phyloP scores from a whole-genome alignment of 2,329 filamentous ascomycete species.

The Aspergillus caelatus region DNA sequence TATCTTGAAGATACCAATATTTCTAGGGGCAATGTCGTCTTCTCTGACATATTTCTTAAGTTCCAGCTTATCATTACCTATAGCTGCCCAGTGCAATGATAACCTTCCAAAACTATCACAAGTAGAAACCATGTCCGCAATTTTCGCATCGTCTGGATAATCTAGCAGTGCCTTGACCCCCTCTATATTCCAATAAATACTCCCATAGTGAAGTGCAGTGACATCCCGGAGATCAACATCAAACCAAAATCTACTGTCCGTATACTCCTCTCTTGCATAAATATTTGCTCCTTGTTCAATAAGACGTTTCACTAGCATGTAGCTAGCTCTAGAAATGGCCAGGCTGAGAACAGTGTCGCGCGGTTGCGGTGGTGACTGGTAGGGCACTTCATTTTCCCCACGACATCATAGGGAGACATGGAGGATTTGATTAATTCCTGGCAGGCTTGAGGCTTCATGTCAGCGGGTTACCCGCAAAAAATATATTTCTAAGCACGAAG shows the following conservation, averaged over 20 bases:
- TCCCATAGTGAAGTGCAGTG: conserved; percentile 6
- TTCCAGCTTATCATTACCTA: neutral
- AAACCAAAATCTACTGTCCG: neutral
- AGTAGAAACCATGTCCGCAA: neutral
- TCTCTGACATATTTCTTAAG: neutral
- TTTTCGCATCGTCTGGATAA: neutral
- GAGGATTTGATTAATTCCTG: too few species aligned
- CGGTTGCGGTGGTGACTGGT: too few species aligned
- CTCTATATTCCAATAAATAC: conserved; percentile 9
- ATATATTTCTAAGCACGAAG: too few species aligned
- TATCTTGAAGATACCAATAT: neutral
- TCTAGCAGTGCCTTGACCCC: conserved; percentile 6
- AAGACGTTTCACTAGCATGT: neutral
- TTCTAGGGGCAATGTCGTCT: neutral
- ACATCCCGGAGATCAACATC: neutral
- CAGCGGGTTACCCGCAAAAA: too few species aligned
- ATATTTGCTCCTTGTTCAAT: conserved; percentile 5
- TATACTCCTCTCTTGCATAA: neutral
- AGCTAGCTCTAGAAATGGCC: neutral
- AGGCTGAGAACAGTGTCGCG: too few species aligned
- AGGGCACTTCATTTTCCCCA: too few species aligned
- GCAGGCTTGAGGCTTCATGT: too few species aligned
- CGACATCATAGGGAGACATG: too few species aligned
- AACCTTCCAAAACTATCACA: conserved; percentile 8
- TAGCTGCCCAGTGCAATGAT: conserved; percentile 11